Evolutionary conservation across 2,329 filamentous ascomycete species (phyloP).

Genomic region (Fusarium palustre): DNA sequence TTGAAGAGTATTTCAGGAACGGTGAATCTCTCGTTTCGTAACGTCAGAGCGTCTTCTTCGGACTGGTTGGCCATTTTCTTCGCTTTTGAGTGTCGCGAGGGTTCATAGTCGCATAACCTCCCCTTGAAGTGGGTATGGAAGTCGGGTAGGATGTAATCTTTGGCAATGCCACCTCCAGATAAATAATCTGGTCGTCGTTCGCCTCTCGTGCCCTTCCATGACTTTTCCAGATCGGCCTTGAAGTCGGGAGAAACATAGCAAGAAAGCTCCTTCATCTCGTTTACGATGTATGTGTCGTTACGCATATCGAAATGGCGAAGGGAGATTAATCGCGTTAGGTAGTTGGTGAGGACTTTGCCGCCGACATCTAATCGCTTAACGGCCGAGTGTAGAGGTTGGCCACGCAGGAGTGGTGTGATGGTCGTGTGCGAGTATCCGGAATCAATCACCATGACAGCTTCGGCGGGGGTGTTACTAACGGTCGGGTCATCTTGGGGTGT

Average conservation of each 20-base stretch:
- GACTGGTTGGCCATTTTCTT: constrained; percentile 58
- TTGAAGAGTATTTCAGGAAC: constrained; percentile 92
- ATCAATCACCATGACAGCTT: constrained; percentile 89
- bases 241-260: constrained; percentile 89
- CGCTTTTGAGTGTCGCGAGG: constrained; percentile 67
- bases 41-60: constrained; percentile 82
- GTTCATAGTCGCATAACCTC: constrained; percentile 81
- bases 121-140: constrained; percentile 72
- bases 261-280: constrained; percentile 92
- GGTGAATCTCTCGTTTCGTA: constrained; percentile 91
- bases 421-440: constrained; percentile 94
- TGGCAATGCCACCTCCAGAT: constrained; percentile 72
- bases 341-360: constrained; percentile 93
- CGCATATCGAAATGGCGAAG: constrained; percentile 95
- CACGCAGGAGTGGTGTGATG: constrained; percentile 85
- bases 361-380: constrained; percentile 89
- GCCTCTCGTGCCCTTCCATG: constrained; percentile 81
- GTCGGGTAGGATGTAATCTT: constrained; percentile 94
- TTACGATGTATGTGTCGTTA: constrained; percentile 92
- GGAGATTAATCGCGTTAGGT: constrained; percentile 89
- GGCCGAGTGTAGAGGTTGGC: constrained; percentile 81
- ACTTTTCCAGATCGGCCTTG: constrained; percentile 78
- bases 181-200: constrained; percentile 64
- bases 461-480: constrained; percentile 67
- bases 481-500: constrained; percentile 63